phyloP scores from a whole-genome alignment of 306 rosid species.

The Trifolium fragiferum region DNA sequence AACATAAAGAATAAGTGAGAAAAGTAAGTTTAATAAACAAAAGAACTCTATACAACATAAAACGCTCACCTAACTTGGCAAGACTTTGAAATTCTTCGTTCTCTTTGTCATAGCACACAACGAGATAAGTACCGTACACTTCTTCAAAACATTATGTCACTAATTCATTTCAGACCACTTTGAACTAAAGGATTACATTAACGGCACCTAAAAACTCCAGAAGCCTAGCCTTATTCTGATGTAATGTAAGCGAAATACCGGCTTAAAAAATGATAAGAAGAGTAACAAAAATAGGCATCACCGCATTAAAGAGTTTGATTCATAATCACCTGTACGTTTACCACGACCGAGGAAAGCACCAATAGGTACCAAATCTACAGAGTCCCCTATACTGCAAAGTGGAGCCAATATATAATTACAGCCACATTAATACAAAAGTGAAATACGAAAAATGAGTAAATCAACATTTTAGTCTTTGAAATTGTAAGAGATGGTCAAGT shows the following conservation, averaged over 20 bases:
- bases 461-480: neutral
- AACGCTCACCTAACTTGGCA: slow-evolving; percentile 78
- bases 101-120: slow-evolving; percentile 74
- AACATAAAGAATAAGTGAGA: slow-evolving; percentile 33
- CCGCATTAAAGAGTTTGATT: slow-evolving; percentile 21
- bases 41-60: slow-evolving; percentile 33
- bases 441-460: slow-evolving; percentile 7
- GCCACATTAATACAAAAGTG: slow-evolving; percentile 30
- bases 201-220: slow-evolving; percentile 32
- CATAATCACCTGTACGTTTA: slow-evolving; percentile 80
- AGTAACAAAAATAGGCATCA: slow-evolving; percentile 18
- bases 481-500: neutral
- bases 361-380: slow-evolving; percentile 94
- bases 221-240: slow-evolving; percentile 16
- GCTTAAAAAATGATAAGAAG: slow-evolving; percentile 1
- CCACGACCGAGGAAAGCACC: slow-evolving; percentile 97
- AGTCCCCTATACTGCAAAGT: slow-evolving; percentile 83
- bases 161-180: slow-evolving; percentile 30
- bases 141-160: slow-evolving; percentile 57
- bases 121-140: slow-evolving; percentile 89
- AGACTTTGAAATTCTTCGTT: slow-evolving; percentile 93
- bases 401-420: slow-evolving; percentile 39
- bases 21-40: slow-evolving; percentile 31
- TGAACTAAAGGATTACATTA: slow-evolving; percentile 27
- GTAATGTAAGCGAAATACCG: neutral